Conservation (phyloP, 768 basidiomycete species). For the Trametes sanguinea region DNA sequence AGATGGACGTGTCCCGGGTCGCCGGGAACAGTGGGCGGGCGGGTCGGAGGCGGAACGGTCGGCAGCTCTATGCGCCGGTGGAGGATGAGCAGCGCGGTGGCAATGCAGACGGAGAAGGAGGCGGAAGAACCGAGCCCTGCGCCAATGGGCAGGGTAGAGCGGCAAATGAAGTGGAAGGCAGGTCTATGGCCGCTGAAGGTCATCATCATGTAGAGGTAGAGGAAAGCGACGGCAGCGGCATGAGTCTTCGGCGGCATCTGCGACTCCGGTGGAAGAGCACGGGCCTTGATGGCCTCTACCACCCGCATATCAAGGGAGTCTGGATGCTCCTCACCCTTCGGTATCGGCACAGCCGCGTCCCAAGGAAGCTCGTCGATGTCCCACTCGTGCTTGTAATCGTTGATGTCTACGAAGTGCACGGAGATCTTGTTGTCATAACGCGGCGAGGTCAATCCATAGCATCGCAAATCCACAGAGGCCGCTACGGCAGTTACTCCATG, state of each 20-base stretch:
- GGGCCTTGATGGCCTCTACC: conserved; percentile 64
- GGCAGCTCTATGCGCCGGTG: conserved; percentile 67
- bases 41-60: conserved; percentile 48
- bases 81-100: conserved; percentile 77
- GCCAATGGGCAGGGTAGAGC: conserved; percentile 89
- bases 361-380: conserved; percentile 75
- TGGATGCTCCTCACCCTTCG: conserved; percentile 54
- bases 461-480: conserved; percentile 92
- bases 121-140: conserved; percentile 98
- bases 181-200: conserved; percentile 62
- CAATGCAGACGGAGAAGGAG: conserved; percentile 87
- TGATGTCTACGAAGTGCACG: conserved; percentile 79
- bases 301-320: conserved; percentile 73
- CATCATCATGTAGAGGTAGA: conserved; percentile 92
- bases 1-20: conserved; percentile 59
- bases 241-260: conserved; percentile 40
- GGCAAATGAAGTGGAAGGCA: conserved; percentile 76
- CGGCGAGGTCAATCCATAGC: conserved; percentile 82
- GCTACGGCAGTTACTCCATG: conserved; percentile 96
- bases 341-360: conserved; percentile 62
- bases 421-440: conserved; percentile 72
- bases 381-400: conserved; percentile 80
- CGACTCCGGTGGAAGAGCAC: conserved; percentile 39
- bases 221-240: conserved; percentile 69
- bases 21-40: conserved; percentile 25